Evolutionary conservation across 2,329 filamentous ascomycete species (phyloP).

Genomic region (Pseudocercospora fuligena): DNA sequence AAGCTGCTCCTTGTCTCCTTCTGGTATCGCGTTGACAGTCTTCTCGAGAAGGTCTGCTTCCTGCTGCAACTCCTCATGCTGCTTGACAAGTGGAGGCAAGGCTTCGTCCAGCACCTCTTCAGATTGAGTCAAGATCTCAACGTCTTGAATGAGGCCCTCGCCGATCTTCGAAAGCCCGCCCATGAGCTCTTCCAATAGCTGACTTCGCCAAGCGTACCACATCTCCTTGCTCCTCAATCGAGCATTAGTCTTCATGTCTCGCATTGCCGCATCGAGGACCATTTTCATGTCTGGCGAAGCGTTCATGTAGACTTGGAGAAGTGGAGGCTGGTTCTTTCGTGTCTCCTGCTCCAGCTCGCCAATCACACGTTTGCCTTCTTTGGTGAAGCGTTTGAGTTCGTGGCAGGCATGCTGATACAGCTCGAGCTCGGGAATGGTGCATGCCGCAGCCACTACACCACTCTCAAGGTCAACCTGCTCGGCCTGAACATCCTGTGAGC

Average conservation of each 20-base stretch:
- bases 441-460: constrained; percentile 85
- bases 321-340: constrained; percentile 82
- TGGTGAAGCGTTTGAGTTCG: constrained; percentile 95
- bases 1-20: constrained; percentile 80
- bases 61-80: constrained; percentile 64
- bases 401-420: constrained; percentile 93
- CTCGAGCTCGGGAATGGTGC: constrained; percentile 90
- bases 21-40: constrained; percentile 74
- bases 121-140: constrained; percentile 68
- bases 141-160: constrained; percentile 77
- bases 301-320: constrained; percentile 90
- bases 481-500: constrained; percentile 44
- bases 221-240: constrained; percentile 89
- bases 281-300: constrained; percentile 81
- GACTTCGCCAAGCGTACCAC: constrained; percentile 98
- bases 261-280: constrained; percentile 95
- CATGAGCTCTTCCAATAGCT: constrained; percentile 79
- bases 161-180: constrained; percentile 77
- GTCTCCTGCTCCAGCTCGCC: constrained; percentile 90
- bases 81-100: constrained; percentile 67
- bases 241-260: constrained; percentile 93
- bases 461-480: constrained; percentile 62
- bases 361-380: constrained; percentile 86
- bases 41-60: constrained; percentile 70
- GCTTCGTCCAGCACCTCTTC: constrained; percentile 69